Evolutionary conservation across 2,329 filamentous ascomycete species (phyloP), one percentile per base, ranked within the genome.

Genomic region (Aschersonia sp.): DNA sequence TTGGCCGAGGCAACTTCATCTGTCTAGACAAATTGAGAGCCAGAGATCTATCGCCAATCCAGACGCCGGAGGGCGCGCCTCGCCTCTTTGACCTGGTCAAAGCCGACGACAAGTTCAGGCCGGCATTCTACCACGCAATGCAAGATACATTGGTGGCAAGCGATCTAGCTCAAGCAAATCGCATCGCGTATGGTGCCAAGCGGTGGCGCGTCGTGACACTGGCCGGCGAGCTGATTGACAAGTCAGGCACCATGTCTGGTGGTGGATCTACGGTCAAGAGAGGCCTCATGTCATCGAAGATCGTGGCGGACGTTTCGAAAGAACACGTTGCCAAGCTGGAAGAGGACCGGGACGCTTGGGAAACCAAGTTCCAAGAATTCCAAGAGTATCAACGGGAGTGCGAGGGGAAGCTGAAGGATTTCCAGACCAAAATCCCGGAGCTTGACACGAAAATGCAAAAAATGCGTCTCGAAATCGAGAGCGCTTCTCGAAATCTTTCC

Each of bases 221-320:
- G 2, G 87, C 89, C 51, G 92, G 92, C 45, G 89, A 95, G 63
- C 75, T 98, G 46, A 97, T 98, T 55, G 92, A 98, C 68, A 94
- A 94, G 62, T 95, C 90, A 1, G 92, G 92, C 72, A 97, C 92
- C 37, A 97, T 98, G 92, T 95, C 87, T 49, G 92, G 92, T 71
- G 92, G 92, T 72, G 92, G 92, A 48, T 90, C 79, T 43, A 85
- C 86, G 12, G 86, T 92, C 48, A 89, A 90, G 56, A 87, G 83
- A 59, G 94, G 94, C 1, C 80, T 88, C 49, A 98, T 98, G 94
- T 97, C 90, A 0, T 94, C 89, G 9, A 97, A 95, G 66, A 80
- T 94, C 43, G 82, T 85, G n/a, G 77, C 86, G 1, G 87, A 94
- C 49, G 84, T 84, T 12, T 84, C 81, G 46, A 89, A 87, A 62